Evolutionary conservation across 2,329 filamentous ascomycete species (phyloP), one percentile per base, ranked within the genome.

Genomic region (Cladophialophora exuberans): DNA sequence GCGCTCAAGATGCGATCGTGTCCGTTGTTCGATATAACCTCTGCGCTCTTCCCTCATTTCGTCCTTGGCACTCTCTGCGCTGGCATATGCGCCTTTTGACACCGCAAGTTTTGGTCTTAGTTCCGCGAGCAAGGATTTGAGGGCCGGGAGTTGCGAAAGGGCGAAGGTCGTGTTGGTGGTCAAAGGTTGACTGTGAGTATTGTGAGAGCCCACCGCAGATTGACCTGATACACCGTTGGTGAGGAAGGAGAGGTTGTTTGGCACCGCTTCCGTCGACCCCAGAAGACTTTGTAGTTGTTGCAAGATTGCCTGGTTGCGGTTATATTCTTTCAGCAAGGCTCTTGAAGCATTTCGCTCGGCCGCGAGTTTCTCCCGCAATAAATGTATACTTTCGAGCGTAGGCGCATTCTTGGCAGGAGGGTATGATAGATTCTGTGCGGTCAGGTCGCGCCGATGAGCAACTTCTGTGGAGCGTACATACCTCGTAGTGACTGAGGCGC

Each of bases 401-500:
- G 83, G 84, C 36, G 73, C 70, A 62, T 73, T 54, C 66, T 52
- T 68, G 61, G 50, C 67, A 64, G 13, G 63, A 48, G 44, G 61
- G 56, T 35, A 69, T 44, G 51, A 70, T 63, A 60, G 58, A 57
- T 51, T 52, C 59, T 63, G 52, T 15, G 11, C 47, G 44, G 48
- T 61, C 41, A 59, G 52, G 25, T 25, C 4, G 17, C 39, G n/a
- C 9, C 6, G 6, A 20, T n/a, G 26, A 11, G 13, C 20, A 22
- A n/a, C 33, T 44, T 31, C 9, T 20, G 17, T 7, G 26, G 25
- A 33, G 18, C 33, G 31, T n/a, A 48, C 69, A 25, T 67, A 84
- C 89, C 70, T 91, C 84, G 74, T 99, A 97, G 77, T 97, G 93
- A 43, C 83, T 83, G 61, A 99, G 76, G 49, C 87, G 79, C 61